Base-by-base conservation (phyloP, 208 protist species). In the Chromosphaera perkinsii region DNA sequence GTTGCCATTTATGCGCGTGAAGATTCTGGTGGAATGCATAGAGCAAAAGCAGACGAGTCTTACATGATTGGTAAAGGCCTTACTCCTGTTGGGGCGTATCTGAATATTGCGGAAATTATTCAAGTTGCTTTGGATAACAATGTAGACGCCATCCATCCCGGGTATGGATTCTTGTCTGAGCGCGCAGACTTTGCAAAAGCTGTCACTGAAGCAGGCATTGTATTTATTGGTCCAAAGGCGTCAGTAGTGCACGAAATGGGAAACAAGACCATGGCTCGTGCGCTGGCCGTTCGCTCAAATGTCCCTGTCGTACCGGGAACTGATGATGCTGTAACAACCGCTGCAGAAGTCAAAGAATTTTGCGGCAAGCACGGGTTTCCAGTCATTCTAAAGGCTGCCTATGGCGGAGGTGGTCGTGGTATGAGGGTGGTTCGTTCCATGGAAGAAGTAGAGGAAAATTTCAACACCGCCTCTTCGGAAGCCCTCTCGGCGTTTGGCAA, bases 201-300 rank as follows among this genome's bases (percentile, higher is more conserved):
- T 10, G 54, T 83, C 2, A 67, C 80, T 43, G 61, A 86, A 1
- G 70, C 55, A 27, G 76, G 72, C n/a, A 67, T 94, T 24, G 59
- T 58, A 2, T 94, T 92, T 58, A 85, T 94, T 51, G 90, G 88
- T 29, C 73, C 73, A 31, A 32, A 47, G 1, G 35, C 66, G 20
- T 20, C 64, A 32, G 56, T 64, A 3, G 36, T 75, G 24, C 2
- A 29, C 31, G 9, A 22, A 4, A 86, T 92, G 79, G 87, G 88
- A n/a, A 84, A 92, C 68, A 93, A 93, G 59, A 93, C 91, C 57
- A 69, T 88, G 52, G 82, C 81, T 14, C 89, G 90, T 63, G 73
- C 67, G 39, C 62, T 91, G 35, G 88, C 88, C 22, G 77, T 72
- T 32, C 59, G 64, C 1, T 83, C 87, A 39, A 74, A 72, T 17